phyloP scores from a whole-genome alignment of 306 rosid species.

The Malus asiatica region DNA sequence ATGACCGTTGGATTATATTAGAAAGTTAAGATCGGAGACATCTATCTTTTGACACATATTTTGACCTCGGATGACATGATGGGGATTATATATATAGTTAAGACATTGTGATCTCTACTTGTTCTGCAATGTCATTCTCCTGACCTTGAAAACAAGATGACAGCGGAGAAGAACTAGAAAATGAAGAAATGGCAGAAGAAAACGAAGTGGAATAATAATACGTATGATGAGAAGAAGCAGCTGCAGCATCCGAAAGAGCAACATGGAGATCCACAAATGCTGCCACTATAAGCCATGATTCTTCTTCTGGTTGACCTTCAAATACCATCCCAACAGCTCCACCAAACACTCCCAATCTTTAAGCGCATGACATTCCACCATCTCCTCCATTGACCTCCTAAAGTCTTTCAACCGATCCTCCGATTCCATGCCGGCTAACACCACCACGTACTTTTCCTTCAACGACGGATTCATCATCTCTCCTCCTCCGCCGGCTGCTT shows the following conservation, averaged over 20 bases:
- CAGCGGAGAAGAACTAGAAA: conserved; percentile 10
- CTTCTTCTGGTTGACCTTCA: conserved; percentile 50
- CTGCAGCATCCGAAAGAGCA: conserved; percentile 7
- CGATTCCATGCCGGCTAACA: conserved; percentile 54
- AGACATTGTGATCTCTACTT: background rate
- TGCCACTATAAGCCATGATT: conserved; percentile 62
- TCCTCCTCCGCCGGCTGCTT: background rate
- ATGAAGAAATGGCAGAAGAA: conserved; percentile 45
- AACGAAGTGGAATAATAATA: conserved; percentile 25
- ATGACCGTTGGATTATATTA: too few relatives aligned
- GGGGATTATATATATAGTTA: background rate
- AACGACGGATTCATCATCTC: conserved; percentile 12
- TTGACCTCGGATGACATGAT: too few relatives aligned
- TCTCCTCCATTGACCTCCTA: conserved; percentile 76
- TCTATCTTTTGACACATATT: too few relatives aligned
- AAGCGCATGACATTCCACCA: conserved; percentile 66
- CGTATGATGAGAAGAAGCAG: background rate
- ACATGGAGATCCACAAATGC: conserved; percentile 72
- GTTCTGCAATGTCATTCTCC: background rate
- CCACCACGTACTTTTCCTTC: conserved; percentile 42
- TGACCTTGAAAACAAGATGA: background rate
- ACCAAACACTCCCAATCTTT: conserved; percentile 73
- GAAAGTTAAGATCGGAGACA: too few relatives aligned
- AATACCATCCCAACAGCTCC: conserved; percentile 57
- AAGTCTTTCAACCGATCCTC: conserved; percentile 65